Evolutionary conservation across 192 early-diverging fungal genomes (phyloP).

Genomic region (Coemansia sp.): DNA sequence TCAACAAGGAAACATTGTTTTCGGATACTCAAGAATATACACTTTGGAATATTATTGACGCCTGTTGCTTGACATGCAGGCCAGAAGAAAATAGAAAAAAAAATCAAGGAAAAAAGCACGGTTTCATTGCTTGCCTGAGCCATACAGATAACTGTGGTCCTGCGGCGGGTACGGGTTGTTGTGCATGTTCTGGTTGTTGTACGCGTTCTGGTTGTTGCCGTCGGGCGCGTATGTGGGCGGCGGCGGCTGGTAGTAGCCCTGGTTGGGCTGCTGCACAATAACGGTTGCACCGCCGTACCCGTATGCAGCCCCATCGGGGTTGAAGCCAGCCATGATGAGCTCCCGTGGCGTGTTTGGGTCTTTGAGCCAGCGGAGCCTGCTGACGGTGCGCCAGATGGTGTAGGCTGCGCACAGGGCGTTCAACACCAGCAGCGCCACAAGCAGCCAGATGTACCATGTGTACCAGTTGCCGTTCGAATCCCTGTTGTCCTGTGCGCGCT

Average conservation of each 20-base stretch:
- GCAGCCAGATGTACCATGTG: conserved; percentile 48
- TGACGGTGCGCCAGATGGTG: conserved; percentile 26
- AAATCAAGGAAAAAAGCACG: neutral
- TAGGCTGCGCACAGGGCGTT: conserved; percentile 35
- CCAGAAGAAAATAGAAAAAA: neutral
- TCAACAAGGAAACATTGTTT: no score
- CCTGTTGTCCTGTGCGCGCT: conserved; percentile 19
- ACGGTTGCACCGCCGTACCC: conserved; percentile 13
- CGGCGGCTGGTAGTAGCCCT: conserved; percentile 21
- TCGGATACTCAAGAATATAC: no score
- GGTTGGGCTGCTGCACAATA: conserved; percentile 10
- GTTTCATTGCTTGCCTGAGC: conserved; percentile 3
- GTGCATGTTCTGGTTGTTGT: neutral
- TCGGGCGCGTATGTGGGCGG: conserved; percentile 20
- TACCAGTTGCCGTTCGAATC: conserved; percentile 28
- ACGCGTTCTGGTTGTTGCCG: neutral
- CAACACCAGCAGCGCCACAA: conserved; percentile 45
- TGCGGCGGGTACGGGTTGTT: conserved; percentile 6
- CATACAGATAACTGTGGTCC: neutral
- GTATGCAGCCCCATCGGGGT: conserved; percentile 5
- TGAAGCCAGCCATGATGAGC: conserved; percentile 37
- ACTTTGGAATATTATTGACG: no score
- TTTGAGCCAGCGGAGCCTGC: conserved; percentile 26
- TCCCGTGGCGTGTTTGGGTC: conserved; percentile 30
- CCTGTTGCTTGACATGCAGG: no score